Conservation (phyloP, 257 asterid species). For the Capsicum pubescens region DNA sequence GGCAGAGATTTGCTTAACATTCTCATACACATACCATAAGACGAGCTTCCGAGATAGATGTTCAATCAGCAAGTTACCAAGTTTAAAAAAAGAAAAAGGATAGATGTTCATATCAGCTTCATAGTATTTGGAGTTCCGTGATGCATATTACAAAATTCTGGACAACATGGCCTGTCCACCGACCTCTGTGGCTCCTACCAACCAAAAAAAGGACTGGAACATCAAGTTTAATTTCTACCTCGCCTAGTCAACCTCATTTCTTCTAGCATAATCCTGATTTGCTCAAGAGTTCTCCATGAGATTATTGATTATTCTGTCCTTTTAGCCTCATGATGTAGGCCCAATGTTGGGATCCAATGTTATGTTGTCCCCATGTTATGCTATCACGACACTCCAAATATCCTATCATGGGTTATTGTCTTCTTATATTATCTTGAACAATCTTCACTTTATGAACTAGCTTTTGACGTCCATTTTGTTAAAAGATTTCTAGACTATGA, state of each 20-base stretch:
- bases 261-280: background rate
- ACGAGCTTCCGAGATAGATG: background rate
- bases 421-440: background rate
- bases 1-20: background rate
- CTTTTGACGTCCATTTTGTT: background rate
- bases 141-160: background rate
- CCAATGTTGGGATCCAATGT: background rate
- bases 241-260: background rate
- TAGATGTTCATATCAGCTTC: background rate
- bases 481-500: background rate
- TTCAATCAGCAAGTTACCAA: background rate
- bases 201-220: background rate
- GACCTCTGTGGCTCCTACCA: background rate
- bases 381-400: background rate
- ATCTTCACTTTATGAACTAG: background rate
- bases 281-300: background rate
- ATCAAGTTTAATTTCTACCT: background rate
- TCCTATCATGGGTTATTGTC: background rate
- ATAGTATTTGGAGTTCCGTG: background rate
- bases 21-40: background rate
- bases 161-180: background rate
- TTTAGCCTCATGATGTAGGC: background rate
- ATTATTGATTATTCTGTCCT: background rate
- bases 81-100: too few relatives aligned
- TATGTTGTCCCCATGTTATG: background rate